Evolutionary conservation across 140 eudicot genomes (phyloP), one percentile per base, ranked within the genome.

Genomic region (Bidens hawaiensis): DNA sequence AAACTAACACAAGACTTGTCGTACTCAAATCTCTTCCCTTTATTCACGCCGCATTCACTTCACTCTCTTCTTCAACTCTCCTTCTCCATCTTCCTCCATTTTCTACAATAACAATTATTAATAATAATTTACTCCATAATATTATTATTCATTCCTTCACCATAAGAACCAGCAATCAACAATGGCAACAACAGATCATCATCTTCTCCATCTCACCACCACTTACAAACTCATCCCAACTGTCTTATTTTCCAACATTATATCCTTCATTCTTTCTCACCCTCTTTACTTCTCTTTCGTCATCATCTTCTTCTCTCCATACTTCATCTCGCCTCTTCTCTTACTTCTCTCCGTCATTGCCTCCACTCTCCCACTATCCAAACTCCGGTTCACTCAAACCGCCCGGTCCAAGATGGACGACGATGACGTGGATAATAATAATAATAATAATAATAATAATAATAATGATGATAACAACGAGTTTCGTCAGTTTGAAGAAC

Each of bases 1-100:
- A n/a, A n/a, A n/a, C n/a, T n/a, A n/a, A 30, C 4, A 10, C 15
- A 38, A 38, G 15, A 62, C 30, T 31, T 31, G 22, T 65, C 76
- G 24, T 56, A 55, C 75, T 43, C 25, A 46, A 31, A 58, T 67
- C 55, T 58, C 19, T 13, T 28, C 62, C 95, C 97, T 79, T 81
- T 70, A 86, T 79, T 90, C 94, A 90, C 95, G 97, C 88, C 96
- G 88, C 75, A 62, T 69, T 81, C 81, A 75, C 76, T 72, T 38
- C 75, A 48, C 34, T 64, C 76, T 71, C 64, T 14, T n/a, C 60
- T 53, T 40, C 65, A 45, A 47, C 40, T 69, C 76, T 12, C 60
- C 78, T 60, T 76, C 69, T 52, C 65, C 77, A 53, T 72, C 68
- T 63, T 58, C 76, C 61, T 30, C 77, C 76, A 59, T 64, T 81